Percentiles rank a stretch among this genome's conserved stretches.
Conservation (phyloP, 176 grass and related monocot species). For the Raddia guianensis region DNA sequence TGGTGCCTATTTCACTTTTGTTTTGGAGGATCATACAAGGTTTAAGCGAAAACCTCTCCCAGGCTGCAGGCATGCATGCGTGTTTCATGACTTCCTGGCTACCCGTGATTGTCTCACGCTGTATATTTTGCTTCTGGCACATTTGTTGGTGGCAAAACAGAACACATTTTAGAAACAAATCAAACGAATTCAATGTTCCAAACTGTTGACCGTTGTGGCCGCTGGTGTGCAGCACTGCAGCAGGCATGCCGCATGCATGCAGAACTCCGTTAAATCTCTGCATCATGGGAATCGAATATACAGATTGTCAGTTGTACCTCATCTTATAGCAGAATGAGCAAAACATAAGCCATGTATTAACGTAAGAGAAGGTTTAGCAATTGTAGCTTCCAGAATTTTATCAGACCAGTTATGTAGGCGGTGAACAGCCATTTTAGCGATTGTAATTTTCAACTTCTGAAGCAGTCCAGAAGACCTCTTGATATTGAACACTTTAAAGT, state of each 20-base stretch:
- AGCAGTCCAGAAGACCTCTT: neutral
- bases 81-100: neutral
- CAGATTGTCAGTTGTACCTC: neutral
- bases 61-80: neutral
- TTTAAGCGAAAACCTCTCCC: neutral
- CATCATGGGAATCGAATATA: conserved; percentile 2
- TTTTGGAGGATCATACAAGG: neutral
- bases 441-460: neutral
- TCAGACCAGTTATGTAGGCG: neutral
- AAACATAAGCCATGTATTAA: neutral
- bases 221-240: neutral
- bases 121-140: neutral
- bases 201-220: neutral
- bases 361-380: too few relatives aligned
- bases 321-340: neutral
- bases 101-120: neutral
- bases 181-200: neutral
- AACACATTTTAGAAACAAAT: neutral
- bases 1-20: too few relatives aligned
- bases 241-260: neutral
- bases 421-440: neutral
- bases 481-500: neutral
- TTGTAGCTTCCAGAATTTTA: too few relatives aligned
- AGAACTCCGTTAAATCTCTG: neutral
- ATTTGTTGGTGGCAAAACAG: neutral